Evolutionary conservation across 1,284 basidiomycete species (phyloP).

Genomic region (Takashimella koratensis): DNA sequence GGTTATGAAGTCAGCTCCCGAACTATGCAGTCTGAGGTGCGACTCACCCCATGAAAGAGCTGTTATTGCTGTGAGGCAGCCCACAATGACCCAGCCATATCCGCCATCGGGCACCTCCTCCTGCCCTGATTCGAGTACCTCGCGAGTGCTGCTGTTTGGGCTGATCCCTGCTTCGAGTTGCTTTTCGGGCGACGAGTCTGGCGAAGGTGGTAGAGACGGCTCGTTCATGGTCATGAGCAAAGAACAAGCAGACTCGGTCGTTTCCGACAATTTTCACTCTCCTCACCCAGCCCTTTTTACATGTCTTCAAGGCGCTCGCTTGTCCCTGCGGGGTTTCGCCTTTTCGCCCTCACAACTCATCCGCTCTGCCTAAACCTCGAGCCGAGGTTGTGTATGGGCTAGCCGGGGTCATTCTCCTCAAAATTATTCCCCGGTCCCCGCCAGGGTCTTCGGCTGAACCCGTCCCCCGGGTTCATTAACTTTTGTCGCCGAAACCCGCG

Average conservation of each 20-base stretch:
- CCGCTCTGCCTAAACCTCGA: not conserved
- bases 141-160: not conserved
- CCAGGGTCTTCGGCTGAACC: too few relatives aligned
- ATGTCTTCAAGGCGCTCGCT: too few relatives aligned
- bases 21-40: not conserved
- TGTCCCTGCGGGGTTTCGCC: too few relatives aligned
- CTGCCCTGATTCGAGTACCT: not conserved
- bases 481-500: not conserved
- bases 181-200: not conserved
- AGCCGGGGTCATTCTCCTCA: not conserved
- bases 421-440: not conserved
- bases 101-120: constrained; percentile 25
- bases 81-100: constrained; percentile 50
- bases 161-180: not conserved
- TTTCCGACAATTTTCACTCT: not conserved
- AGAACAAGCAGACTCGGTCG: not conserved
- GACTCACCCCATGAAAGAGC: constrained; percentile 43
- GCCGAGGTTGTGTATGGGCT: not conserved
- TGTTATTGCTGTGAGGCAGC: constrained; percentile 39
- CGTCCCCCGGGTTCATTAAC: not conserved
- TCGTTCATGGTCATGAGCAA: not conserved
- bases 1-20: too few relatives aligned
- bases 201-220: not conserved
- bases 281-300: too few relatives aligned
- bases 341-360: too few relatives aligned